phyloP scores from a whole-genome alignment of 1,284 basidiomycete species.

The Heterobasidion irregulare region DNA sequence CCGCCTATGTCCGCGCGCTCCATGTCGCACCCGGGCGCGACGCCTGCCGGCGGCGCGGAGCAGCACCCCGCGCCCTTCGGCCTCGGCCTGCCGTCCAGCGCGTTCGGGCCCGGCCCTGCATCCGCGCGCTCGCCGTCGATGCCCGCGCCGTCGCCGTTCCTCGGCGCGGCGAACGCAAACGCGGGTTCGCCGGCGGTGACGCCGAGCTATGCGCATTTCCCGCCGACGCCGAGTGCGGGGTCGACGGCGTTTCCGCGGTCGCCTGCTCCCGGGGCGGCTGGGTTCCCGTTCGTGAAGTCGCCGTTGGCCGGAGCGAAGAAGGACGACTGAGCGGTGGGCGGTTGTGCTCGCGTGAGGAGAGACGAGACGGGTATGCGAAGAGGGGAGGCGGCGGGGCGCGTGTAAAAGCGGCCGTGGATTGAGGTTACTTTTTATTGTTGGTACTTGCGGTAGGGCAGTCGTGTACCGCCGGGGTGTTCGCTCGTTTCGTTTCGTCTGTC shows the following conservation, averaged over 20 bases:
- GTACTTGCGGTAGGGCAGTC: no score
- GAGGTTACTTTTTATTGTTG: no score
- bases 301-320: conserved; percentile 4
- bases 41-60: conserved; percentile 11
- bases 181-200: conserved; percentile 15
- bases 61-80: conserved; percentile 16
- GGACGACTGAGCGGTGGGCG: conserved; percentile 5
- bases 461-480: no score
- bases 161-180: background rate
- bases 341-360: no score
- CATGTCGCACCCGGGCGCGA: conserved; percentile 8
- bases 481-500: no score
- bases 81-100: conserved; percentile 20
- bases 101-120: conserved; percentile 17
- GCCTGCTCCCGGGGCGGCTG: conserved; percentile 26
- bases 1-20: conserved; percentile 12
- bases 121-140: conserved; percentile 12
- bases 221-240: conserved; percentile 28
- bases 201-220: conserved; percentile 25
- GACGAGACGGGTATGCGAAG: no score
- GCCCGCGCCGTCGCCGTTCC: background rate
- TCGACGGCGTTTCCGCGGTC: conserved; percentile 9
- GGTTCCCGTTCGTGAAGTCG: background rate
- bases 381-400: no score
- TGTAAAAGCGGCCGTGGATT: no score